A percentile compares a stretch with the other conserved stretches of the same genome.
phyloP scores from a whole-genome alignment of 208 protist species.

The Leishmania major region DNA sequence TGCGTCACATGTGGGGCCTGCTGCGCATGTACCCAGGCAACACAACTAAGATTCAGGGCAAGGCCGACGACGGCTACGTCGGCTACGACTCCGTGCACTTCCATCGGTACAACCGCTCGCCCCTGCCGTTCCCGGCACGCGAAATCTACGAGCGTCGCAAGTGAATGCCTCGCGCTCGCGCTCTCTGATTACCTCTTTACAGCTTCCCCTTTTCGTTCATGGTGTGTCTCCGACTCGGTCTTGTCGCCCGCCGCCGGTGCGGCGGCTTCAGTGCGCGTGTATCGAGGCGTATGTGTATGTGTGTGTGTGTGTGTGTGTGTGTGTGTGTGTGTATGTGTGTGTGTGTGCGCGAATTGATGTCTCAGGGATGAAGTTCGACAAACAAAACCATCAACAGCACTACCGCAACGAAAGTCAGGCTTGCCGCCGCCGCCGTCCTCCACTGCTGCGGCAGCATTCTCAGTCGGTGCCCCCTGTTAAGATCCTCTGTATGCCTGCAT shows the following conservation, averaged over 20 bases:
- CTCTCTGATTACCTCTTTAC: conserved; percentile 2
- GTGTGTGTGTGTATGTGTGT: not conserved
- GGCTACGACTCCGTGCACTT: conserved; percentile 85
- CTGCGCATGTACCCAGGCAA: conserved; percentile 87
- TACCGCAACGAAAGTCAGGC: not conserved
- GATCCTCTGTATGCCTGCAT: no score
- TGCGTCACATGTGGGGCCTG: conserved; percentile 82
- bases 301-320: not conserved
- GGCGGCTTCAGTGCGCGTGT: not conserved
- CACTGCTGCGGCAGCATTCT: no score
- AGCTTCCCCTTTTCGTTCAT: not conserved
- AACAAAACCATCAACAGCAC: not conserved
- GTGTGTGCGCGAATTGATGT: not conserved
- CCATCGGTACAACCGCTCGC: conserved; percentile 87
- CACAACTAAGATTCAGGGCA: conserved; percentile 84
- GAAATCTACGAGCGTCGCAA: conserved; percentile 91
- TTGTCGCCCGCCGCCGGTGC: not conserved
- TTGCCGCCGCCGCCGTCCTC: not conserved
- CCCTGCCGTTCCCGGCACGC: conserved; percentile 78
- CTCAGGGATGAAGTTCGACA: not conserved
- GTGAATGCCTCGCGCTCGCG: conserved; percentile 20
- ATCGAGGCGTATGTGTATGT: not conserved
- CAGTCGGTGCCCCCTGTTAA: no score
- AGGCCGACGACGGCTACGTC: conserved; percentile 86
- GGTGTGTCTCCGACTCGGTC: not conserved